Evolutionary conservation across 306 rosid genomes (phyloP), one percentile per base, ranked within the genome.

Genomic region (Rubus parviflorus): DNA sequence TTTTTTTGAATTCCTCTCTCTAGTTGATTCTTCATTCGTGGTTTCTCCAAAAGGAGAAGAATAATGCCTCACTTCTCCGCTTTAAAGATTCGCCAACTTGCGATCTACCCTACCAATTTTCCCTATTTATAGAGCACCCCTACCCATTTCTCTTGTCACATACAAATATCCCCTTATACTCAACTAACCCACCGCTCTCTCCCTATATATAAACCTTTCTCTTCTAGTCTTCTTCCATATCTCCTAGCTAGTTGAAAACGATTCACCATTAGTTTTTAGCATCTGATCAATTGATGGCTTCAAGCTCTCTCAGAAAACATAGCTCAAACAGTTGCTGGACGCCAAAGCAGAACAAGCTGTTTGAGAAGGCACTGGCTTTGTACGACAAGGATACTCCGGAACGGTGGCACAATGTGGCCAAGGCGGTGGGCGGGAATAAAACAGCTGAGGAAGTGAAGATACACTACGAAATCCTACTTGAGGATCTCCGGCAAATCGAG

Each of bases 221-320:
- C 13, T 8, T n/a, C 14, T n/a, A 56, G n/a, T n/a, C n/a, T n/a
- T 30, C 35, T 56, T 56, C 35, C 35, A 56, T 20, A 20, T 20
- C 25, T 54, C 61, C 62, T n/a, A n/a, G 30, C 61, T 56, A 56
- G 30, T 56, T 56, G 62, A 56, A 51, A 51, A 20, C 62, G 1
- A 25, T 25, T 56, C 30, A 23, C 20, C 14, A 56, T 20, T 56
- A 56, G 62, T 7, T 8, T 22, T 6, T 9, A 56, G 35, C 30
- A 56, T 56, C 22, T 56, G 53, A 41, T 41, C 45, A 54, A 61
- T 23, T 14, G 3, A 90, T 88, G 96, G 90, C 89, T 1, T 87
- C 94, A 77, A 83, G 85, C 78, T 84, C 95, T 67, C 81, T 81
- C 1, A 84, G 69, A 69, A 82, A 83, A 56, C 86, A 86, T 46